A percentile compares a stretch with the other conserved stretches of the same genome.
Evolutionary conservation across 441 rosid genomes (phyloP).

Genomic region (Capsella rubella): DNA sequence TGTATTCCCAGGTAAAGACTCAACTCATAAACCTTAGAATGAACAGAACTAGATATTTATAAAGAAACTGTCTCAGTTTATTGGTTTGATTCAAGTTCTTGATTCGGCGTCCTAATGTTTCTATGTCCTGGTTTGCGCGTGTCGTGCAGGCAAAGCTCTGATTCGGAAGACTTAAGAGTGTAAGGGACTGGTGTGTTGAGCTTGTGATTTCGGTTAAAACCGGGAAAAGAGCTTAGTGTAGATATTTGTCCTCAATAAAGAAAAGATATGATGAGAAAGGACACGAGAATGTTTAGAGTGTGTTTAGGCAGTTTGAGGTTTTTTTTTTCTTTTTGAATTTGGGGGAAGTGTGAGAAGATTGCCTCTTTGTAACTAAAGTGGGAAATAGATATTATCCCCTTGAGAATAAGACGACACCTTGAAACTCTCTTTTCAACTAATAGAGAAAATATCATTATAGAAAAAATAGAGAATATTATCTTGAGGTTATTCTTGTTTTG

Average conservation of each 20-base stretch:
- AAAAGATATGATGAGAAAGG: slow-evolving; percentile 24
- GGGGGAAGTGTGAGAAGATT: slow-evolving; percentile 26
- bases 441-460: slow-evolving; percentile 5
- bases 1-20: slow-evolving; percentile 73
- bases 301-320: slow-evolving; percentile 43
- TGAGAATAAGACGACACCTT: slow-evolving; percentile 33
- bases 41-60: background rate
- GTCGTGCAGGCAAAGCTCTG: slow-evolving; percentile 67
- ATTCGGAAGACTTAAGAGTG: slow-evolving; percentile 26
- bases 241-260: slow-evolving; percentile 40
- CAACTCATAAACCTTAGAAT: slow-evolving; percentile 28
- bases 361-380: slow-evolving; percentile 43
- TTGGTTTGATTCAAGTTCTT: slow-evolving; percentile 11
- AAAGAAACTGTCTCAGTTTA: background rate
- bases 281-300: slow-evolving; percentile 31
- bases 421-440: slow-evolving; percentile 27
- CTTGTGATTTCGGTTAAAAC: slow-evolving; percentile 17
- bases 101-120: slow-evolving; percentile 6
- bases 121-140: background rate
- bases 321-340: slow-evolving; percentile 6
- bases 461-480: slow-evolving; percentile 1
- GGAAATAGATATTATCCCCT: slow-evolving; percentile 31
- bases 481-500: background rate
- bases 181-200: slow-evolving; percentile 30
- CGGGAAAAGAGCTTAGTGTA: slow-evolving; percentile 36